These are phyloP conservation scores for Apostasia ramifera DNA, from an alignment of 106 monocot genomes.

Conservation along the genomic window DNA sequence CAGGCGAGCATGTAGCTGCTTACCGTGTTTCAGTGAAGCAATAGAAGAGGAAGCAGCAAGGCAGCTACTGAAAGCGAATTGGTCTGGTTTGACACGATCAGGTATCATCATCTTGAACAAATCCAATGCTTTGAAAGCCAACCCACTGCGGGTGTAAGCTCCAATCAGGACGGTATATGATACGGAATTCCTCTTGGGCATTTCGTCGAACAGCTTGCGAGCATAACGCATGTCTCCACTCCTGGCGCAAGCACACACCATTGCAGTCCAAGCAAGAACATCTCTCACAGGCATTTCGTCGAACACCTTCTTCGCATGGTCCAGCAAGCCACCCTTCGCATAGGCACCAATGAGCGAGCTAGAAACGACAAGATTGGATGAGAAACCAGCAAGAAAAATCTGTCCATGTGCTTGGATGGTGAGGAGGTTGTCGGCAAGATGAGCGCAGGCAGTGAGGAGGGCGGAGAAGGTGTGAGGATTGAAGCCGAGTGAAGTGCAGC, in stretches of 20 bases:
- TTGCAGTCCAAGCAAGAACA: slow-evolving; percentile 53
- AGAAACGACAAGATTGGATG: slow-evolving; percentile 38
- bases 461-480: slow-evolving; percentile 57
- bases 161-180: slow-evolving; percentile 67
- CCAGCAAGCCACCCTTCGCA: slow-evolving; percentile 38
- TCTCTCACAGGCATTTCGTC: slow-evolving; percentile 47
- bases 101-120: slow-evolving; percentile 48
- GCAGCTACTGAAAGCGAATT: slow-evolving; percentile 58
- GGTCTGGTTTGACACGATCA: slow-evolving; percentile 42
- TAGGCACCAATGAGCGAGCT: slow-evolving; percentile 62
- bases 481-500: slow-evolving; percentile 16
- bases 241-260: slow-evolving; percentile 56
- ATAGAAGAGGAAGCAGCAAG: slow-evolving; percentile 58
- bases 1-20: slow-evolving; percentile 61
- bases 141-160: slow-evolving; percentile 44
- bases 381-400: slow-evolving; percentile 39
- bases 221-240: slow-evolving; percentile 41
- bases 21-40: slow-evolving; percentile 49
- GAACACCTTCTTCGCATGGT: slow-evolving; percentile 47
- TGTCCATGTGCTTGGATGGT: slow-evolving; percentile 54
- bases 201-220: slow-evolving; percentile 44
- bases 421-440: slow-evolving; percentile 26
- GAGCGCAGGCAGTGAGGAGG: slow-evolving; percentile 41
- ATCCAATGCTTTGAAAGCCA: slow-evolving; percentile 39
- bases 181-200: slow-evolving; percentile 64